phyloP scores from a whole-genome alignment of 805 yeast genomes.

The Cyberlindnera euphorbiiphila region DNA sequence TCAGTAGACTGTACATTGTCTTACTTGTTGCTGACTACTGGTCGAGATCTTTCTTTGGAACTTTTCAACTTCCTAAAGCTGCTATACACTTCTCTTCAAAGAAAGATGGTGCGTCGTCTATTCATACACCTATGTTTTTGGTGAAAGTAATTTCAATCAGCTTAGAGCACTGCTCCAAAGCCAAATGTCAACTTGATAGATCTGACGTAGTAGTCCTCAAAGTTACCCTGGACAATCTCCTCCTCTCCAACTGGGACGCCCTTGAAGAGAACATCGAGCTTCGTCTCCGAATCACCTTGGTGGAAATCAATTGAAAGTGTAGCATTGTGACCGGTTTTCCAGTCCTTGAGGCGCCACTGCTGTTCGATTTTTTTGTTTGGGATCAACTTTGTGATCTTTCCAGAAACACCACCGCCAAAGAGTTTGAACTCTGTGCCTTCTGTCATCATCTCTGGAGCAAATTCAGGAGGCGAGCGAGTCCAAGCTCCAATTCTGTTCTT shows the following conservation, averaged over 20 bases:
- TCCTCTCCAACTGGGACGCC: conserved; percentile 97
- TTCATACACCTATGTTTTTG: no score
- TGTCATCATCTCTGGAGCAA: conserved; percentile 41
- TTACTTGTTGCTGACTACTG: no score
- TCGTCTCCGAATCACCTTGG: conserved; percentile 83
- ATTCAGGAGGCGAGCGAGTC: conserved; percentile 68
- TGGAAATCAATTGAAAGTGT: conserved; percentile 59
- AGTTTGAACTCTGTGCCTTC: conserved; percentile 63
- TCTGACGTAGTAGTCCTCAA: conserved; percentile 84
- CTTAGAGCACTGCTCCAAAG: conserved; percentile 89
- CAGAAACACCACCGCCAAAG: conserved; percentile 85
- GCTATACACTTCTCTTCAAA: no score
- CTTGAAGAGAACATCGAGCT: conserved; percentile 67
- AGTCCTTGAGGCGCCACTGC: conserved; percentile 83
- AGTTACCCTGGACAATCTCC: conserved; percentile 77
- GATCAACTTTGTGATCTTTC: conserved; percentile 60
- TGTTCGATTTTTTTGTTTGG: conserved; percentile 58
- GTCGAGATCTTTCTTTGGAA: no score
- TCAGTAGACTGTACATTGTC: no score
- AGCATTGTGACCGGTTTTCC: conserved; percentile 86
- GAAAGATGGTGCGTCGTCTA: no score
- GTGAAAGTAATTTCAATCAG: no score
- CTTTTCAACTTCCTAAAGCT: no score
- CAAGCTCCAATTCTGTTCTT: conserved; percentile 83
- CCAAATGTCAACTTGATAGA: conserved; percentile 92